phyloP scores from a whole-genome alignment of 2,329 filamentous ascomycete genomes.

The Phialophora tarda region DNA sequence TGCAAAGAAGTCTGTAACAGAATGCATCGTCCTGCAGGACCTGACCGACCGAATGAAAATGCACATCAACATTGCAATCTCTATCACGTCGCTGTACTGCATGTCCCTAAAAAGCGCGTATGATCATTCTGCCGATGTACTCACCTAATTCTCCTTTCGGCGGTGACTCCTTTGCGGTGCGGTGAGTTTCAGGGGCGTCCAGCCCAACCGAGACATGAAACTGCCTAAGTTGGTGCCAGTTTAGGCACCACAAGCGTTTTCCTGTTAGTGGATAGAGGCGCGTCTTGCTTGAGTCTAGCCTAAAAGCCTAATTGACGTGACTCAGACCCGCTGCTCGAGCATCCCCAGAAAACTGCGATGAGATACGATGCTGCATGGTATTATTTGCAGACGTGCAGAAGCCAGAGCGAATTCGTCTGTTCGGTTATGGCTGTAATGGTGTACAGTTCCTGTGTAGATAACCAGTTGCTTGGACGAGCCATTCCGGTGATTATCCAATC shows the following conservation, averaged over 20 bases:
- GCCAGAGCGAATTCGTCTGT: neutral
- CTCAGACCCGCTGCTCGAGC: neutral
- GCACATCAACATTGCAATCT: neutral
- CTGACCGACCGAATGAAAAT: neutral
- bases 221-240: neutral
- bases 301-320: neutral
- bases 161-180: neutral
- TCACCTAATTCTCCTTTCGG: neutral
- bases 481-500: neutral
- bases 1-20: constrained; percentile 6
- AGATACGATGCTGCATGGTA: neutral
- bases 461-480: neutral
- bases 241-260: neutral
- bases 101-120: neutral
- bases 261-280: neutral
- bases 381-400: neutral
- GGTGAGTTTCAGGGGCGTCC: neutral
- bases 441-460: neutral
- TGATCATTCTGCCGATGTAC: neutral
- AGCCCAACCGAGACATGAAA: neutral
- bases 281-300: neutral
- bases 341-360: neutral
- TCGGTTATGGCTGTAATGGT: neutral
- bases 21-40: neutral
- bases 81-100: neutral